phyloP scores from a whole-genome alignment of 2,329 filamentous ascomycete genomes.

The Calonectria fujianensis region DNA sequence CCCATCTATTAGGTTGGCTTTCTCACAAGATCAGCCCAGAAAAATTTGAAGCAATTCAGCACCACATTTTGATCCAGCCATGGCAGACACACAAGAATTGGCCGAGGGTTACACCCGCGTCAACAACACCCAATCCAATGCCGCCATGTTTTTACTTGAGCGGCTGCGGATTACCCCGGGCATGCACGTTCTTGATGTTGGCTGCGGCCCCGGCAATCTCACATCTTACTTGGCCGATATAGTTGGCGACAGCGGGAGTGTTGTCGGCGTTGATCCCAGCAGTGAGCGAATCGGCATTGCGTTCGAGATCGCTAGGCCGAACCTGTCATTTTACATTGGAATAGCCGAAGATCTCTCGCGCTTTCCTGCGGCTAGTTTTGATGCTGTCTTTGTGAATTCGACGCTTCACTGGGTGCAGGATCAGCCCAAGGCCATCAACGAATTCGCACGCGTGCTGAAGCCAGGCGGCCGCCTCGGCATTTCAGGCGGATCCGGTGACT shows the following conservation, averaged over 20 bases:
- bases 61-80: neutral
- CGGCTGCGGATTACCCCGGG: neutral
- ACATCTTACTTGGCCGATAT: constrained; percentile 11
- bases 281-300: constrained; percentile 3
- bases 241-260: neutral
- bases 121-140: constrained; percentile 22
- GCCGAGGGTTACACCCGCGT: constrained; percentile 2
- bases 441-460: constrained; percentile 13
- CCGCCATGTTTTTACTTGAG: neutral
- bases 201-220: constrained; percentile 16
- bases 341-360: constrained; percentile 19
- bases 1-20: neutral
- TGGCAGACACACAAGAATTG: constrained; percentile 21
- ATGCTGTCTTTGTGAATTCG: constrained; percentile 17
- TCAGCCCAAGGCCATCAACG: constrained; percentile 7
- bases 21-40: neutral
- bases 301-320: neutral
- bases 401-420: constrained; percentile 25
- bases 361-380: neutral
- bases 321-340: constrained; percentile 10
- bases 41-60: neutral
- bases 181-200: constrained; percentile 19
- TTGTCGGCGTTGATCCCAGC: constrained; percentile 21
- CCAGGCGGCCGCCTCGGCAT: neutral
- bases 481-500: constrained; percentile 10